A percentile compares a stretch with the other conserved stretches of the same genome.
phyloP scores from a whole-genome alignment of 177 flowering plant species.

The Vitis hybrid region DNA sequence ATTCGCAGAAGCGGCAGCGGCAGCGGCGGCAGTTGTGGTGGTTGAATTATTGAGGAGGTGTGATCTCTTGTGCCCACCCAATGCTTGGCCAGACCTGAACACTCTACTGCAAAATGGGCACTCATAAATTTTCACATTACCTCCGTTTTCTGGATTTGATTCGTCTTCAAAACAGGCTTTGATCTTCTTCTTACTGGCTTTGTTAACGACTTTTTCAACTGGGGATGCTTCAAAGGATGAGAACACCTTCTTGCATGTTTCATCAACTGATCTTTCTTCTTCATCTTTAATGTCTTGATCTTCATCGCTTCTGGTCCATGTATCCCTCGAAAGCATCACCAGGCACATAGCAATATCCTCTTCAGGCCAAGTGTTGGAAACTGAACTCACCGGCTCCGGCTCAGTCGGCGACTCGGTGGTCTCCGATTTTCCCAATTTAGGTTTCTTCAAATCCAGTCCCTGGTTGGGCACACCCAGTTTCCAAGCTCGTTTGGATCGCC shows the following conservation, averaged over 20 bases:
- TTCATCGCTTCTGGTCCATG: constrained; percentile 30
- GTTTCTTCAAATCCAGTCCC: constrained; percentile 14
- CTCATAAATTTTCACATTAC: too few species aligned
- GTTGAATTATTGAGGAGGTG: too few species aligned
- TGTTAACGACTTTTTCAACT: too few species aligned
- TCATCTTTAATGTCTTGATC: constrained; percentile 12
- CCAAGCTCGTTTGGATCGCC: constrained; percentile 46
- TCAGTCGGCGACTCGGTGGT: constrained; percentile 14
- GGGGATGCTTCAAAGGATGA: constrained; percentile 33
- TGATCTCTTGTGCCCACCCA: constrained; percentile 47
- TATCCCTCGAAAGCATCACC: constrained; percentile 77
- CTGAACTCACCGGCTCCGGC: constrained; percentile 58
- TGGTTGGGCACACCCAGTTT: constrained; percentile 13
- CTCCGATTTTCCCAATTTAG: constrained; percentile 14
- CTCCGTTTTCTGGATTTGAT: too few species aligned
- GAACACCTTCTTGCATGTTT: constrained; percentile 45
- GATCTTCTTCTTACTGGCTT: too few species aligned
- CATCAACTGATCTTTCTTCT: constrained; percentile 11
- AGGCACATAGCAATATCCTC: constrained; percentile 75
- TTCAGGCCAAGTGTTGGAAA: constrained; percentile 64
- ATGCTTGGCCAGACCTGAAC: constrained; percentile 50
- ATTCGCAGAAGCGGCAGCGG: too few species aligned
- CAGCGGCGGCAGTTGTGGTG: not conserved
- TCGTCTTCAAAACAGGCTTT: too few species aligned
- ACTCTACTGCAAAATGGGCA: not conserved